A percentile compares a stretch with the other conserved stretches of the same genome.
Evolutionary conservation across 2,329 filamentous ascomycete genomes (phyloP).

Genomic region (Fusarium citri): DNA sequence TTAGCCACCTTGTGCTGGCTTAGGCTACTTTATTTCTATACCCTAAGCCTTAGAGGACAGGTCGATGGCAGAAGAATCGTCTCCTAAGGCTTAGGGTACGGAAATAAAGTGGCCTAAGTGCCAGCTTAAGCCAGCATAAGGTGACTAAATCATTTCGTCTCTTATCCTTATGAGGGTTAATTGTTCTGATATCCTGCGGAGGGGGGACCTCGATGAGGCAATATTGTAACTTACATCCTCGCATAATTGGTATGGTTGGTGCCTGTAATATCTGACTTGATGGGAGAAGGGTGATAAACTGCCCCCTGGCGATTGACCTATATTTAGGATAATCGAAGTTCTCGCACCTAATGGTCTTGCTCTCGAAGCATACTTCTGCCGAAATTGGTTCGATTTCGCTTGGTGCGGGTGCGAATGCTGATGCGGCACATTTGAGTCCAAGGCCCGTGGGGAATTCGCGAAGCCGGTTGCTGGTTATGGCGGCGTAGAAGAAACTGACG

Average conservation of each 20-base stretch:
- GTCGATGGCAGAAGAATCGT: too few species aligned
- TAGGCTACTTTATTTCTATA: too few species aligned
- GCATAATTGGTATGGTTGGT: constrained; percentile 9
- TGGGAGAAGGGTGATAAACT: constrained; percentile 33
- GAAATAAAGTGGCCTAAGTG: too few species aligned
- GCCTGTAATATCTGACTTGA: not conserved
- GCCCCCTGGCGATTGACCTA: constrained; percentile 30
- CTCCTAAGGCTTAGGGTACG: too few species aligned
- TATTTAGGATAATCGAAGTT: constrained; percentile 26
- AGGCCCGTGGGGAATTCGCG: constrained; percentile 60
- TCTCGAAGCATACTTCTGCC: constrained; percentile 31
- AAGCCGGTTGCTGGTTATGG: constrained; percentile 56
- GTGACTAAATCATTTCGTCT: too few species aligned
- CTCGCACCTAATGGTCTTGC: constrained; percentile 24
- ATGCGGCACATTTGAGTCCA: constrained; percentile 50
- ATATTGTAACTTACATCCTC: constrained; percentile 23
- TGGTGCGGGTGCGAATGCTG: constrained; percentile 1
- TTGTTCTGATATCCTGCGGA: too few species aligned
- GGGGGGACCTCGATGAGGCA: too few species aligned
- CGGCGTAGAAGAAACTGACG: constrained; percentile 81
- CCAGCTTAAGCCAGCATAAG: too few species aligned
- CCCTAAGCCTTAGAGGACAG: too few species aligned
- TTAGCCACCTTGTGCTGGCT: too few species aligned
- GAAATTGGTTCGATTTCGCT: not conserved
- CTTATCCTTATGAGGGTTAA: not conserved